Evolutionary conservation across 441 rosid genomes (phyloP), one percentile per base, ranked within the genome.

Genomic region (Daphne laureola): DNA sequence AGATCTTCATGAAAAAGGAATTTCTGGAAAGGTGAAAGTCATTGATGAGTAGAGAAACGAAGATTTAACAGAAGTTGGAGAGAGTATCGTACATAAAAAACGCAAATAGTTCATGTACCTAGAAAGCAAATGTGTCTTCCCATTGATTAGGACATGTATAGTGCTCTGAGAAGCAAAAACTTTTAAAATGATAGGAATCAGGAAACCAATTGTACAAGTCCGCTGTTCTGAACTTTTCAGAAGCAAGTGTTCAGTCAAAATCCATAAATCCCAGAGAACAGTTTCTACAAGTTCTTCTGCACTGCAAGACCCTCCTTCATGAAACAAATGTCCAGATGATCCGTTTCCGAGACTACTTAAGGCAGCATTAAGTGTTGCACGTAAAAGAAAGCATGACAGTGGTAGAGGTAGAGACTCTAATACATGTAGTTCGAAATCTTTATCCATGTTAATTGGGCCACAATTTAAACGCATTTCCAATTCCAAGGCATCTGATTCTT

Each of bases 251-350:
- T 86, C 96, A 43, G 82, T 78, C 54, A 58, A 53, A 61, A 68
- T 73, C 65, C 96, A 83, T 54, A 93, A 70, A 78, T 81, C 82
- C 86, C 77, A 82, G 51, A 93, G 87, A 62, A 89, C 50, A 66
- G 72, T 72, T 55, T 50, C 69, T 38, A 80, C 73, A 61, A 85
- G 71, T 49, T 21, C 70, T 46, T 67, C 80, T 40, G 65, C 70
- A 65, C 58, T 35, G 63, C 58, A 58, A 57, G 56, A 58, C 46
- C 72, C 77, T 61, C 62, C 67, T 51, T 40, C 62, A 56, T 68
- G 56, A 61, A 49, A n/a, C 51, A 49, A 56, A 13, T 60, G 55
- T 26, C 63, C 53, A 48, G 44, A 55, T 15, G 75, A 58, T 62
- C 61, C 73, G 18, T 58, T 69, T 63, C 63, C 68, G 49, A 53